These are phyloP conservation scores for Meira nashicola DNA, from an alignment of 1,284 basidiomycete species.

Conservation along the genomic window DNA sequence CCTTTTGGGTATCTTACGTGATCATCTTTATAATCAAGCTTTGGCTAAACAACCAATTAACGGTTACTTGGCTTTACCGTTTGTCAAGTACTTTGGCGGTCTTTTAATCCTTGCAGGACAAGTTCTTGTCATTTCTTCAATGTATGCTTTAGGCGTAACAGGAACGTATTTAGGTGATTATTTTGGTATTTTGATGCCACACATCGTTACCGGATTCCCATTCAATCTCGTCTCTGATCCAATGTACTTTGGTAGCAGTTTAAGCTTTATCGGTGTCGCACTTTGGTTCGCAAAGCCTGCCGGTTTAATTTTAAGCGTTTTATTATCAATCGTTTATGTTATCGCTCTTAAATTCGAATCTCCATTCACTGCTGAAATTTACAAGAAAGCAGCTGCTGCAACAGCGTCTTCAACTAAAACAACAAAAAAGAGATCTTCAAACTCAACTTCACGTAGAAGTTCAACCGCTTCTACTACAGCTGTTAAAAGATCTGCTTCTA, in stretches of 20 bases:
- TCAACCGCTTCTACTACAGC: too few species aligned
- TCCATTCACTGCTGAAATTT: conserved; percentile 49
- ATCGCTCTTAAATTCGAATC: conserved; percentile 47
- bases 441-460: too few species aligned
- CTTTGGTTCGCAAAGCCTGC: conserved; percentile 52
- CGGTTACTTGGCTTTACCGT: conserved; percentile 59
- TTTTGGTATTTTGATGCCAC: conserved; percentile 96
- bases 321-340: conserved; percentile 43
- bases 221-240: conserved; percentile 90
- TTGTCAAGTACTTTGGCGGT: conserved; percentile 63
- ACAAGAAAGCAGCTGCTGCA: conserved; percentile 37
- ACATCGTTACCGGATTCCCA: conserved; percentile 72
- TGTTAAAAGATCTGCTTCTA: too few species aligned
- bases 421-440: neutral
- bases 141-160: conserved; percentile 85
- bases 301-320: conserved; percentile 44
- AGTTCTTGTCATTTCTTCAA: conserved; percentile 70
- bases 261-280: conserved; percentile 48
- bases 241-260: conserved; percentile 67
- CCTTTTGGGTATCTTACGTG: conserved; percentile 74
- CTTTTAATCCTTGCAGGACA: conserved; percentile 62
- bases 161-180: conserved; percentile 82
- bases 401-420: neutral
- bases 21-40: conserved; percentile 71
- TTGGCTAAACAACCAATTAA: conserved; percentile 66